Percentiles rank a stretch among this genome's conserved stretches.
phyloP scores from a whole-genome alignment of 306 rosid species.

The Quercus wislizeni region DNA sequence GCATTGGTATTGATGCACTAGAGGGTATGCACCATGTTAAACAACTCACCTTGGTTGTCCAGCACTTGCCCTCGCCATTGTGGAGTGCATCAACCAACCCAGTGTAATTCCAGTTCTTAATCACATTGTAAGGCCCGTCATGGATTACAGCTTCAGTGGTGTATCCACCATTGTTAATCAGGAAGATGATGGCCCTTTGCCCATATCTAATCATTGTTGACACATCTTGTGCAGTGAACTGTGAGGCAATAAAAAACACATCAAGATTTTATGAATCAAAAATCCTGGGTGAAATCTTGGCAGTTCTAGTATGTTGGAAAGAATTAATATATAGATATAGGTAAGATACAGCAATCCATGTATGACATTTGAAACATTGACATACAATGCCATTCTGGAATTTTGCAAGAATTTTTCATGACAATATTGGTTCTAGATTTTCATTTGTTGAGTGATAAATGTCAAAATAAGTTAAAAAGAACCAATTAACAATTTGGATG shows the following conservation, averaged over 20 bases:
- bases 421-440: not conserved
- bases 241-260: conserved; percentile 5
- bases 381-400: not conserved
- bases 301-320: not conserved
- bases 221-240: conserved; percentile 84
- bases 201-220: conserved; percentile 70
- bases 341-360: not conserved
- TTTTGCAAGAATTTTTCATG: not conserved
- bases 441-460: no score
- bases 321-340: not conserved
- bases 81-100: conserved; percentile 70
- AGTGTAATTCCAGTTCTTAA: conserved; percentile 91
- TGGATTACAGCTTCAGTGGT: conserved; percentile 87
- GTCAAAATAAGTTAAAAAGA: no score
- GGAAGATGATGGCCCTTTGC: conserved; percentile 71
- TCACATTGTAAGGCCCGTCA: conserved; percentile 91
- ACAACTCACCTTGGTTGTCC: conserved; percentile 71
- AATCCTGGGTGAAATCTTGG: no score
- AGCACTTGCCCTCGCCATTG: conserved; percentile 91
- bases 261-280: not conserved
- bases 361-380: not conserved
- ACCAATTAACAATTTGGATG: not conserved
- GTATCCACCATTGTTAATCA: conserved; percentile 89
- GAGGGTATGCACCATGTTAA: not conserved
- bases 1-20: not conserved